Evolutionary conservation across 2,329 filamentous ascomycete species (phyloP).

Genomic region (Fusarium decemcellulare): DNA sequence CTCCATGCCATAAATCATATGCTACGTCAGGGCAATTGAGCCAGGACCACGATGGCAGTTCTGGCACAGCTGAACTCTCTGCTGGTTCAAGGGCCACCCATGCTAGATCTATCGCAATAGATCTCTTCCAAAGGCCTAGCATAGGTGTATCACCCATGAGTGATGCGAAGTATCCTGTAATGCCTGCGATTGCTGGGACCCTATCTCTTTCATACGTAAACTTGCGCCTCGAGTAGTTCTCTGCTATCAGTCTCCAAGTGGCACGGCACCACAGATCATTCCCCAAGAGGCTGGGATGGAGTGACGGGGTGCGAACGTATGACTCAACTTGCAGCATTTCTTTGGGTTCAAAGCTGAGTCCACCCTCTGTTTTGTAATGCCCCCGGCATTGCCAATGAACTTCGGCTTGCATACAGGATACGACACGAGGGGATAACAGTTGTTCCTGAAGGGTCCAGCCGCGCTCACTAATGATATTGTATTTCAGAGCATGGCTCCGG

Average conservation of each 20-base stretch:
- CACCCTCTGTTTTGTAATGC: too few species aligned
- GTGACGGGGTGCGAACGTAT: too few species aligned
- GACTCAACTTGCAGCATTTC: too few species aligned
- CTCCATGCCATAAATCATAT: neutral
- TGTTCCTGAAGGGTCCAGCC: too few species aligned
- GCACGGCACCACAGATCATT: too few species aligned
- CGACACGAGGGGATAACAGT: too few species aligned
- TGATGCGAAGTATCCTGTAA: neutral
- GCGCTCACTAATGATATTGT: too few species aligned
- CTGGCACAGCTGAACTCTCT: neutral
- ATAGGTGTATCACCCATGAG: neutral
- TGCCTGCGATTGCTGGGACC: neutral
- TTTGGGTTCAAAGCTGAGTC: too few species aligned
- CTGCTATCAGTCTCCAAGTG: neutral
- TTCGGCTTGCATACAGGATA: too few species aligned
- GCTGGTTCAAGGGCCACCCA: neutral
- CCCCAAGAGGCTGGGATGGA: too few species aligned
- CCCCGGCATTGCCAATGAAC: too few species aligned
- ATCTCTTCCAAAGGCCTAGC: neutral
- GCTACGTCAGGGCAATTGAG: neutral
- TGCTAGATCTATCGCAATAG: neutral
- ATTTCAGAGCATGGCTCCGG: neutral
- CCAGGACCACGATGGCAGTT: neutral
- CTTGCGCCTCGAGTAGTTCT: neutral
- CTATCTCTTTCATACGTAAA: constrained; percentile 1